Percentiles rank a stretch among this genome's conserved stretches.
Evolutionary conservation across 257 asterid genomes (phyloP).

Genomic region (Solanum sejunctum): DNA sequence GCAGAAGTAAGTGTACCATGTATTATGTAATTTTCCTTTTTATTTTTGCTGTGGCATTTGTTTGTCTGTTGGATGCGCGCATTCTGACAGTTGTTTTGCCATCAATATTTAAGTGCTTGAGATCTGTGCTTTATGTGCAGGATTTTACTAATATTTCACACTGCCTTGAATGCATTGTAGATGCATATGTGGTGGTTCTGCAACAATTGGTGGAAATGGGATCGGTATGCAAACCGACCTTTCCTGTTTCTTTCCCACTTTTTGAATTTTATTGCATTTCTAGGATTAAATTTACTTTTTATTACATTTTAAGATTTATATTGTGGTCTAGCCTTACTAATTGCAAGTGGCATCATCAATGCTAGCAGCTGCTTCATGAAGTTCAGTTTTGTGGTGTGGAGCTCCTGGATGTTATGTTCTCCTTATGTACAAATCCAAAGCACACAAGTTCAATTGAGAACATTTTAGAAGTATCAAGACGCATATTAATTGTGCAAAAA

Average conservation of each 20-base stretch:
- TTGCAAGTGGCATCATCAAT: slow-evolving; percentile 14
- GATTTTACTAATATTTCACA: slow-evolving; percentile 33
- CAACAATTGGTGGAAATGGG: slow-evolving; percentile 55
- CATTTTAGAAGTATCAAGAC: slow-evolving; percentile 48
- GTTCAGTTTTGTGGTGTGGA: slow-evolving; percentile 64
- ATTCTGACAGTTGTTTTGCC: not conserved
- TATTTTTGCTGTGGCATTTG: not conserved
- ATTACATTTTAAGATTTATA: not conserved
- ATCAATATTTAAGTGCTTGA: not conserved
- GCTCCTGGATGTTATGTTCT: slow-evolving; percentile 52
- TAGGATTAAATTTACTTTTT: not conserved
- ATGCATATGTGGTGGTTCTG: slow-evolving; percentile 64
- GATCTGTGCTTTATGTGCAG: slow-evolving; percentile 22
- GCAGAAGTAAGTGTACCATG: slow-evolving; percentile 53
- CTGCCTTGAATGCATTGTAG: slow-evolving; percentile 49
- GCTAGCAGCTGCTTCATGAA: slow-evolving; percentile 48
- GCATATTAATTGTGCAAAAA: slow-evolving; percentile 59
- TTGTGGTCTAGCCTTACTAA: not conserved
- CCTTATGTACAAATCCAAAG: slow-evolving; percentile 33
- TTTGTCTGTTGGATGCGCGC: not conserved
- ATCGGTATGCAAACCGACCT: slow-evolving; percentile 29
- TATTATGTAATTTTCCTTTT: not conserved
- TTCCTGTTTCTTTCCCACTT: not conserved
- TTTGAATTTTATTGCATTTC: not conserved
- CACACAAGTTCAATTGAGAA: slow-evolving; percentile 54